Evolutionary conservation across 495 filamentous ascomycete genomes (phyloP).

Genomic region (Aspergillus nanangensis): DNA sequence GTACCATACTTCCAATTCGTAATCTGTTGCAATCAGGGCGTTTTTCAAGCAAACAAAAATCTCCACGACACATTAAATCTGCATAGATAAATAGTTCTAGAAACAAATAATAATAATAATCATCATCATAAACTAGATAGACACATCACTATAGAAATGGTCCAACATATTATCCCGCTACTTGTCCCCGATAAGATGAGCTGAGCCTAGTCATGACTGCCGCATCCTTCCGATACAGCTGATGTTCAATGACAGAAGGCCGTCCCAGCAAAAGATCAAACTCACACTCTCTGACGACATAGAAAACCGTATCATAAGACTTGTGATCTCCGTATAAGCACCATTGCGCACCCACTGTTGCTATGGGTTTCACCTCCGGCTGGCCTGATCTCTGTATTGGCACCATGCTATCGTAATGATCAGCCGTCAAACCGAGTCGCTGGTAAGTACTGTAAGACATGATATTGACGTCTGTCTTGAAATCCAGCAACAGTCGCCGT

Average conservation of each 20-base stretch:
- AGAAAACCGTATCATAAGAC: background rate
- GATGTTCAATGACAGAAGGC: background rate
- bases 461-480: background rate
- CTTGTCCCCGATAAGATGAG: background rate
- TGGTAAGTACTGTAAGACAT: background rate
- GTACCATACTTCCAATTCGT: too few relatives aligned
- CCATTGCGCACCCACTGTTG: background rate
- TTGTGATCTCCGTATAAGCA: background rate
- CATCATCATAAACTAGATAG: too few relatives aligned
- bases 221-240: background rate
- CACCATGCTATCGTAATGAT: background rate
- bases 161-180: too few relatives aligned
- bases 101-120: too few relatives aligned
- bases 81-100: too few relatives aligned
- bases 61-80: too few relatives aligned
- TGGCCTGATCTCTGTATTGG: background rate
- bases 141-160: too few relatives aligned
- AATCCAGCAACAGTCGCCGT: background rate
- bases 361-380: background rate
- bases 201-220: background rate
- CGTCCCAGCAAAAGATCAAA: conserved; percentile 2
- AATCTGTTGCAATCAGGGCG: too few relatives aligned
- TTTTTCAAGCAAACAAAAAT: too few relatives aligned
- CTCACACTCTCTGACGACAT: background rate
- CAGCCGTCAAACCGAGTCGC: background rate